Conservation (phyloP, 441 rosid genomes). For the Pelargonium citronellum region DNA sequence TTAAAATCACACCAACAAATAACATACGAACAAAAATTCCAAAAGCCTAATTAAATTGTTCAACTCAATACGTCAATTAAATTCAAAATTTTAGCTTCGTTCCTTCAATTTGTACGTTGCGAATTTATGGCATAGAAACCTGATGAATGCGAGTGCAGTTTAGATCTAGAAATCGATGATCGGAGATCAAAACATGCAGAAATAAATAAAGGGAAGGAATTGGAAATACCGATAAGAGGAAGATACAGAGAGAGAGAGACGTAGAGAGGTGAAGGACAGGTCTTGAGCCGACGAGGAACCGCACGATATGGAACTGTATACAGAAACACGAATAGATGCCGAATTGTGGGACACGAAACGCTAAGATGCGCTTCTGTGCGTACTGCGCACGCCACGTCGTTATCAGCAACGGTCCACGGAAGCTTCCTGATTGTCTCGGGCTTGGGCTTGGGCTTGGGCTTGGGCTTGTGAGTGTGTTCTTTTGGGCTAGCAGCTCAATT, state of each 20-base stretch:
- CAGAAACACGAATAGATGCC: background rate
- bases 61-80: background rate
- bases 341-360: background rate
- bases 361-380: conserved; percentile 5
- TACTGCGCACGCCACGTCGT: background rate
- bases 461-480: too few species aligned
- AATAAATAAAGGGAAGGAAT: too few species aligned
- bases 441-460: background rate
- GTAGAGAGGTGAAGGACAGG: background rate
- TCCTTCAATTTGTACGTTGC: background rate
- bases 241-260: background rate
- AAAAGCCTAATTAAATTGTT: too few species aligned
- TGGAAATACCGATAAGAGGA: background rate
- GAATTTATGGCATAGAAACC: background rate
- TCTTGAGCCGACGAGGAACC: background rate
- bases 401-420: background rate
- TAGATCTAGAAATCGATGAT: background rate
- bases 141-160: background rate
- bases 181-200: background rate
- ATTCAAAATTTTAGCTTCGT: background rate
- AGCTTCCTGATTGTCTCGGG: background rate
- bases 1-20: background rate
- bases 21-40: background rate
- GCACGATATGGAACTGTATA: background rate
- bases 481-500: too few species aligned